Base-by-base conservation (phyloP, 805 yeast species). In the Candida chauliodis region DNA sequence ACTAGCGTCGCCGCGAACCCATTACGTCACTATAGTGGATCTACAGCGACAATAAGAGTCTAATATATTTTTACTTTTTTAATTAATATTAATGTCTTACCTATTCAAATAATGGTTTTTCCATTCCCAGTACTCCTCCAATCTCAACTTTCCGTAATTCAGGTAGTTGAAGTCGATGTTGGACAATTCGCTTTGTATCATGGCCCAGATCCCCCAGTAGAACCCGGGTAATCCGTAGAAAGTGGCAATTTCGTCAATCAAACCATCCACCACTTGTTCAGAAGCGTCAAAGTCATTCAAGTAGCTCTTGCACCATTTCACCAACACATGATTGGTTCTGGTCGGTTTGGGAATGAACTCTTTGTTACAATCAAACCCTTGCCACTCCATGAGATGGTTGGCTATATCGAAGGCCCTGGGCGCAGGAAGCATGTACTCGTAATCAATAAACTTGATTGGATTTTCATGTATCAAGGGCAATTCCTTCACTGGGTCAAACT, bases 121-220 rank as follows among this genome's bases (percentile, higher is more conserved):
- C 93, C 93, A 84, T 30, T 61, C 63, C 76, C 81, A 78, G 49
- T 84, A 84, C 56, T 84, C 93, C 22, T 69, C 68, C 34, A 84
- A 64, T 42, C 93, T 65, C 37, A 66, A 61, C 30, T 68, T 67
- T 2, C 85, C 77, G 51, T 84, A 84, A 8, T 68, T 63, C 4
- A 74, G 69, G 53, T 84, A 84, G 52, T 81, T 82, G 55, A 84
- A 84, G 48, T 84, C 91, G 33, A 84, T 83, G 20, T 76, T 71
- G 2, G 88, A 80, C 16, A 80, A 75, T 38, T 72, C 72, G 43
- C 82, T 70, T 57, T 84, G 93, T 37, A 84, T 84, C 43, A 79
- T 81, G 2, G 89, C 78, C 93, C 93, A 84, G 8, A 84, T 71
- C 1, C 91, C 90, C 93, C 93, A 84, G 55, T 81, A 84, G 51